Percentiles rank a stretch among this genome's conserved stretches.
These are phyloP conservation scores for Pseudocercospora musae DNA, from an alignment of 2,329 filamentous ascomycete species.

Conservation along the genomic window DNA sequence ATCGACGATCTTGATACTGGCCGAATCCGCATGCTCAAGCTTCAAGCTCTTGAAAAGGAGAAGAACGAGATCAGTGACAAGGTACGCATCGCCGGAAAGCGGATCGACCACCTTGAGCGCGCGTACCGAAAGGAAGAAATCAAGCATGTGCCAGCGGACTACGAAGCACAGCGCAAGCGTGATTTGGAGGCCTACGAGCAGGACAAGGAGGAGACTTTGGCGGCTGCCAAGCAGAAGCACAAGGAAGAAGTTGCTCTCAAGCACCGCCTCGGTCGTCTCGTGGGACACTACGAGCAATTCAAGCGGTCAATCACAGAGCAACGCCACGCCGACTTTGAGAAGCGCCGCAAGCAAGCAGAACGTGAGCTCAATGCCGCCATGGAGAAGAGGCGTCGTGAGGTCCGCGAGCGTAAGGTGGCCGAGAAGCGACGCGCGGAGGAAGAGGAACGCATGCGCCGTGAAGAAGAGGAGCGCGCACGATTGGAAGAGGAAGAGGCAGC, in stretches of 20 bases:
- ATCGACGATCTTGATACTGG: constrained; percentile 60
- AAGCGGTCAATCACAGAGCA: constrained; percentile 77
- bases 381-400: constrained; percentile 79
- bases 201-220: constrained; percentile 71
- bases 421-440: constrained; percentile 85
- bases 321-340: constrained; percentile 93
- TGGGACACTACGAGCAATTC: constrained; percentile 82
- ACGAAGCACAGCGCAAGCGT: constrained; percentile 72
- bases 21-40: constrained; percentile 87
- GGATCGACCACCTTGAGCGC: constrained; percentile 94
- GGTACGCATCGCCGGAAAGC: constrained; percentile 87
- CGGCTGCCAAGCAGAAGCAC: constrained; percentile 82
- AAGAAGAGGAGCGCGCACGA: constrained; percentile 79
- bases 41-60: constrained; percentile 93
- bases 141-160: constrained; percentile 86
- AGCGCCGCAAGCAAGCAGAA: constrained; percentile 85
- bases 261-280: constrained; percentile 81
- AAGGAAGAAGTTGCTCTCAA: constrained; percentile 89
- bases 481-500: constrained; percentile 84
- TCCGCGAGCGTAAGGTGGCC: constrained; percentile 74
- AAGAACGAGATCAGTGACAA: constrained; percentile 95
- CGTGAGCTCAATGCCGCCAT: constrained; percentile 92
- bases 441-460: constrained; percentile 69
- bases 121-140: constrained; percentile 93
- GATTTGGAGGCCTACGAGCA: constrained; percentile 79